Evolutionary conservation across 2,329 filamentous ascomycete genomes (phyloP).

Genomic region (Monosporascus sp.): DNA sequence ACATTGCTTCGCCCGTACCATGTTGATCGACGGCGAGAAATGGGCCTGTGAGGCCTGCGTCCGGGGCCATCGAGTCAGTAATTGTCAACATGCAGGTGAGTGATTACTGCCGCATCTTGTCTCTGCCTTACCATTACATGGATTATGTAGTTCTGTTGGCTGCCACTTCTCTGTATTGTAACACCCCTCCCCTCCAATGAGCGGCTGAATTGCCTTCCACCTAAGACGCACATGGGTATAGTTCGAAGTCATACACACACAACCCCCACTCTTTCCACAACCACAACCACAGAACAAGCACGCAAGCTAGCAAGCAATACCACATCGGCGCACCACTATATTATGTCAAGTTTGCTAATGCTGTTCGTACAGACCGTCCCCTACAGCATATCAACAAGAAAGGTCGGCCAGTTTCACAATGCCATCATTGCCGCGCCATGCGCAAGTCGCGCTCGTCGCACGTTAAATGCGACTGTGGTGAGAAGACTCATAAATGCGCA

Average conservation of each 20-base stretch:
- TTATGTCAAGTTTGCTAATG: constrained; percentile 1
- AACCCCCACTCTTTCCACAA: neutral
- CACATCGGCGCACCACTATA: too few species aligned
- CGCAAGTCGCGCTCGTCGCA: constrained; percentile 95
- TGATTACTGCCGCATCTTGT: constrained; percentile 25
- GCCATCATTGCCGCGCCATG: constrained; percentile 90
- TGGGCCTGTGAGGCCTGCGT: constrained; percentile 98
- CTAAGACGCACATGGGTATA: neutral
- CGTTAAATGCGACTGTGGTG: constrained; percentile 93
- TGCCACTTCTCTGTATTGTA: neutral
- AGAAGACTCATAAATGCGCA: constrained; percentile 72
- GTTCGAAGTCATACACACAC: neutral
- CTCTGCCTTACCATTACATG: neutral
- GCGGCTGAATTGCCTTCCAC: neutral
- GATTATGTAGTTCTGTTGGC: neutral
- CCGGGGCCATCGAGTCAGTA: constrained; percentile 96
- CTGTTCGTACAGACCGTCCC: constrained; percentile 63
- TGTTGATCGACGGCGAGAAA: constrained; percentile 94
- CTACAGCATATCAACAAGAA: constrained; percentile 96
- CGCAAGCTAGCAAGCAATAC: too few species aligned
- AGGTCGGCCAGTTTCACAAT: constrained; percentile 95
- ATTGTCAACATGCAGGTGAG: constrained; percentile 92
- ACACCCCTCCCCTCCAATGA: neutral
- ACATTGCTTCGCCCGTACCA: constrained; percentile 31
- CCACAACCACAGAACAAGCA: too few species aligned